These are phyloP conservation scores for Trametes maxima DNA, from an alignment of 768 basidiomycete species.

Conservation along the genomic window DNA sequence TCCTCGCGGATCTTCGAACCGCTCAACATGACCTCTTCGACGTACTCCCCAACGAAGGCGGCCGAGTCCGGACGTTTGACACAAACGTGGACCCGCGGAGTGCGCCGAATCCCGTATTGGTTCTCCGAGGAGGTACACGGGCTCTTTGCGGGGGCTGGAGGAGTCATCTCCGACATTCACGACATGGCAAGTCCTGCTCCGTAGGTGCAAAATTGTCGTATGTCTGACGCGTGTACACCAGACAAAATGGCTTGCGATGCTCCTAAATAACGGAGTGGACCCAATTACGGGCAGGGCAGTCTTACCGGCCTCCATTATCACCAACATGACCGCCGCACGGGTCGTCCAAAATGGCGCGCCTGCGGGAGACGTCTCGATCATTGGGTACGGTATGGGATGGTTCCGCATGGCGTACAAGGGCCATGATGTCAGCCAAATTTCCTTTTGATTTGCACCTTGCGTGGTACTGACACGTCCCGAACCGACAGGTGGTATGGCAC, in stretches of 20 bases:
- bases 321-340: conserved; percentile 36
- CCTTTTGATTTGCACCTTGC: neutral
- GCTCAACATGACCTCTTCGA: conserved; percentile 45
- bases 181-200: conserved; percentile 40
- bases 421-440: conserved; percentile 39
- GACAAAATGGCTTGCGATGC: conserved; percentile 42
- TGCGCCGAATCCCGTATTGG: conserved; percentile 39
- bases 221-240: conserved; percentile 16
- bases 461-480: neutral
- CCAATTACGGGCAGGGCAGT: conserved; percentile 35
- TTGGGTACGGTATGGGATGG: conserved; percentile 49
- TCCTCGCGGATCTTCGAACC: conserved; percentile 43
- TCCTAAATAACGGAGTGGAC: conserved; percentile 41
- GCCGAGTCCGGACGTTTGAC: conserved; percentile 35
- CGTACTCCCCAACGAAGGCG: conserved; percentile 41
- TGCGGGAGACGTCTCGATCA: conserved; percentile 30
- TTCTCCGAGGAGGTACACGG: conserved; percentile 33
- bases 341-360: conserved; percentile 25
- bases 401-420: conserved; percentile 39
- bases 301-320: conserved; percentile 36
- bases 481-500: conserved; percentile 37
- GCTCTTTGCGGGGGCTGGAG: conserved; percentile 42
- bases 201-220: too few species aligned
- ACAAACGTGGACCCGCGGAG: conserved; percentile 36
- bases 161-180: conserved; percentile 42